A percentile compares a stretch with the other conserved stretches of the same genome.
phyloP scores from a whole-genome alignment of 2,329 filamentous ascomycete species.

The Epichloe coenophiala region DNA sequence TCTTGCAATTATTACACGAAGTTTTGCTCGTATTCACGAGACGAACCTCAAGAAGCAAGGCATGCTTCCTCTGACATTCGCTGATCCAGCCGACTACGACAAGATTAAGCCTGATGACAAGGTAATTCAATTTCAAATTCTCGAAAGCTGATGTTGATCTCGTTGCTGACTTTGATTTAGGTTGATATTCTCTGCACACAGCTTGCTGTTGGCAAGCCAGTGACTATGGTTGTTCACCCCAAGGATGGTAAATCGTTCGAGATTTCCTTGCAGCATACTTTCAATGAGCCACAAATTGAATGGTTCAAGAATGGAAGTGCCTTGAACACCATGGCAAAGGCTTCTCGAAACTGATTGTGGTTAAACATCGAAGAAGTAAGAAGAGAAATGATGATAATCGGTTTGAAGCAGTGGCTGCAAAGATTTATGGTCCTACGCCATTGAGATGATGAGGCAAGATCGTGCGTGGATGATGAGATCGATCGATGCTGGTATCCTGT shows the following conservation, averaged over 20 bases:
- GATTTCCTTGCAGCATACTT: slow-evolving; percentile 79
- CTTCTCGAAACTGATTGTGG: slow-evolving; percentile 17
- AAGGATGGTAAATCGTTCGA: slow-evolving; percentile 74
- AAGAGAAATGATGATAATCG: not conserved
- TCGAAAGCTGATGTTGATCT: not conserved
- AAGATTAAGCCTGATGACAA: slow-evolving; percentile 89
- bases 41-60: slow-evolving; percentile 99
- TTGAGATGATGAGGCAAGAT: not conserved
- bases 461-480: not conserved
- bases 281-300: slow-evolving; percentile 95
- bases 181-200: slow-evolving; percentile 81
- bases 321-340: slow-evolving; percentile 96
- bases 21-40: slow-evolving; percentile 98
- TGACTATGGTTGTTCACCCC: slow-evolving; percentile 86
- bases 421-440: not conserved
- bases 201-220: slow-evolving; percentile 80
- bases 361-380: not conserved
- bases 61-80: slow-evolving; percentile 96
- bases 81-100: slow-evolving; percentile 91
- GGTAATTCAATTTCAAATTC: slow-evolving; percentile 25
- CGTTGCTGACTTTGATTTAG: slow-evolving; percentile 20
- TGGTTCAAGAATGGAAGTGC: slow-evolving; percentile 99
- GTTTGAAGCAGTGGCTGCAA: not conserved
- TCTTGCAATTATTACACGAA: slow-evolving; percentile 89
- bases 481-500: not conserved